Conservation (phyloP, 2,329 filamentous ascomycete genomes). For the Trichoderma sp. region DNA sequence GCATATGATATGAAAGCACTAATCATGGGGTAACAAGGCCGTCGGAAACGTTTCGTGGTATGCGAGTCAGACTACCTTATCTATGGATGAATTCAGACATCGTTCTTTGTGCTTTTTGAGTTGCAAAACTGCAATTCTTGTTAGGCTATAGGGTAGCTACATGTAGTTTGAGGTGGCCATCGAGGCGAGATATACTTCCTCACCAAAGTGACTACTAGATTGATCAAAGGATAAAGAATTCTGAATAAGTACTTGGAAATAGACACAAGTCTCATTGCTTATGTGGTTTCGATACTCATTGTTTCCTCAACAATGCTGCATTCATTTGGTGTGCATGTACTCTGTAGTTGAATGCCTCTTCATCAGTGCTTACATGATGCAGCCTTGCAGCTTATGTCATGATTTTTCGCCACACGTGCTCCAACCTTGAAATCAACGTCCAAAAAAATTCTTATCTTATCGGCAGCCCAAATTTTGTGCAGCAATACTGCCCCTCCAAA, state of each 20-base stretch:
- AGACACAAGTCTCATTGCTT: neutral
- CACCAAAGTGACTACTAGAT: neutral
- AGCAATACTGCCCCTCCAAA: conserved; percentile 20
- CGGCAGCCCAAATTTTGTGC: conserved; percentile 17
- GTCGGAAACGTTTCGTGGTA: neutral
- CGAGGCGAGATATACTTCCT: neutral
- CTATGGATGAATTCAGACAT: neutral
- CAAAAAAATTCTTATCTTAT: conserved; percentile 22
- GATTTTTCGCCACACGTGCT: neutral
- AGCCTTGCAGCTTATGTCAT: neutral
- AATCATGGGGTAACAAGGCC: neutral
- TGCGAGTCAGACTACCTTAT: neutral
- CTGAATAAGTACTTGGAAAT: neutral
- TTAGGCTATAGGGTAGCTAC: neutral
- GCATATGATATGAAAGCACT: neutral
- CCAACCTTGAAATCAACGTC: neutral
- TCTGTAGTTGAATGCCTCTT: neutral
- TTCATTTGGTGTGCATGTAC: neutral
- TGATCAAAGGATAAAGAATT: neutral
- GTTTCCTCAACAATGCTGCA: neutral
- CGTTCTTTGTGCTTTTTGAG: neutral
- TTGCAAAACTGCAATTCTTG: neutral
- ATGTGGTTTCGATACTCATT: neutral
- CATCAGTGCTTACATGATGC: neutral
- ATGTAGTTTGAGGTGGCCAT: neutral